A percentile compares a stretch with the other conserved stretches of the same genome.
Evolutionary conservation across 164 flowering plant genomes (phyloP).

Genomic region (Magnolia sinica): DNA sequence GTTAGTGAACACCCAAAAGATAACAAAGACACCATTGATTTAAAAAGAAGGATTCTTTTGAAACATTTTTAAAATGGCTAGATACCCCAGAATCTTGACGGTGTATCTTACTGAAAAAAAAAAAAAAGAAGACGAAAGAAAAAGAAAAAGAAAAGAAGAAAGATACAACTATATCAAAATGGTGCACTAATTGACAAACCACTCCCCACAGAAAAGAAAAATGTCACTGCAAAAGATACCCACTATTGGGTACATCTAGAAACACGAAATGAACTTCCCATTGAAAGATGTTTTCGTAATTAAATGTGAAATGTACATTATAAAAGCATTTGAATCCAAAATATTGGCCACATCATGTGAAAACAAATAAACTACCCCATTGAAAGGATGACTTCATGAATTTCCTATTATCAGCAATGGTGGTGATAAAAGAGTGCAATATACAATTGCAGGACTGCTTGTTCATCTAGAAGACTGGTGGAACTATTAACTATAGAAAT

Average conservation of each 20-base stretch:
- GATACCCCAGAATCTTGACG: too few relatives aligned
- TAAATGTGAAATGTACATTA: too few relatives aligned
- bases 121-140: not conserved
- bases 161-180: too few relatives aligned
- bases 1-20: not conserved
- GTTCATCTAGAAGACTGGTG: not conserved
- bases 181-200: not conserved
- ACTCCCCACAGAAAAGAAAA: not conserved
- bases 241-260: not conserved
- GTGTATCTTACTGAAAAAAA: not conserved
- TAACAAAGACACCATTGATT: not conserved
- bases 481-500: not conserved
- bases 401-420: not conserved
- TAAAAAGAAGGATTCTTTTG: not conserved
- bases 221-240: not conserved
- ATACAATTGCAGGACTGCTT: not conserved
- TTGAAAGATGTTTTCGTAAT: too few relatives aligned
- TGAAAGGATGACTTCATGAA: not conserved
- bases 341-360: not conserved
- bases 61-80: not conserved
- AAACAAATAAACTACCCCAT: not conserved
- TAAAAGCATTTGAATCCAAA: not conserved
- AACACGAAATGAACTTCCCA: not conserved
- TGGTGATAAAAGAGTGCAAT: not conserved
- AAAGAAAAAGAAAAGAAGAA: not conserved